Evolutionary conservation across 2,329 filamentous ascomycete species (phyloP).

Genomic region (Aspergillus nomiae): DNA sequence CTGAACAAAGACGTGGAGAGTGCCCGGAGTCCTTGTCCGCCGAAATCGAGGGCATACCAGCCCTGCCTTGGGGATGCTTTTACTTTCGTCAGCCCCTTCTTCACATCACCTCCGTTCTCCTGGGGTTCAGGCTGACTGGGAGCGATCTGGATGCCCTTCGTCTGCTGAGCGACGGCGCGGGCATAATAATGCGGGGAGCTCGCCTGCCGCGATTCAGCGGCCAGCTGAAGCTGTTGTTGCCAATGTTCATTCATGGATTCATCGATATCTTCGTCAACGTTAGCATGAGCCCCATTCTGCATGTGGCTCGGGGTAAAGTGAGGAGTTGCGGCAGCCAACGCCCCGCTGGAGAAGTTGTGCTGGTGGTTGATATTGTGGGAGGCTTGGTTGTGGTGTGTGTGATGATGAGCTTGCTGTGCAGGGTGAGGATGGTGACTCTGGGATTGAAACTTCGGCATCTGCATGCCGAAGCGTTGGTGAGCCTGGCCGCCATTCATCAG

Average conservation of each 20-base stretch:
- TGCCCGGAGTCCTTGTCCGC: constrained; percentile 89
- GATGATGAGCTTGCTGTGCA: constrained; percentile 46
- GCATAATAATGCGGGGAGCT: constrained; percentile 72
- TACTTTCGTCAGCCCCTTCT: constrained; percentile 66
- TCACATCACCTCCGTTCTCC: constrained; percentile 55
- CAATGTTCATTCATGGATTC: constrained; percentile 72
- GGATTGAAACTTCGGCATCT: constrained; percentile 51
- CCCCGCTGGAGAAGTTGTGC: constrained; percentile 52
- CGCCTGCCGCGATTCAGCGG: constrained; percentile 71
- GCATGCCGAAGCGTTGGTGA: constrained; percentile 53
- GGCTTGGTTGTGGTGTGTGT: constrained; percentile 45
- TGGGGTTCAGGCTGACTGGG: constrained; percentile 53
- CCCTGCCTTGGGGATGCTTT: constrained; percentile 66
- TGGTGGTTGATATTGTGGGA: constrained; percentile 50
- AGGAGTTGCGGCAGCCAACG: constrained; percentile 51
- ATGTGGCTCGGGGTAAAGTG: constrained; percentile 62
- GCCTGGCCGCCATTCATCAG: constrained; percentile 54
- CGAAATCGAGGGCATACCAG: constrained; percentile 92
- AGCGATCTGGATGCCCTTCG: constrained; percentile 48
- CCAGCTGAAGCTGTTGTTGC: constrained; percentile 81
- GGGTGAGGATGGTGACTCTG: constrained; percentile 49
- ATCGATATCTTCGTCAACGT: constrained; percentile 57
- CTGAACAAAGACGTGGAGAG: constrained; percentile 78
- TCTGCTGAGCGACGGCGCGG: constrained; percentile 49
- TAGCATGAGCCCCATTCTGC: constrained; percentile 60